Evolutionary conservation across 257 asterid genomes (phyloP).

Genomic region (Datura wrightii): DNA sequence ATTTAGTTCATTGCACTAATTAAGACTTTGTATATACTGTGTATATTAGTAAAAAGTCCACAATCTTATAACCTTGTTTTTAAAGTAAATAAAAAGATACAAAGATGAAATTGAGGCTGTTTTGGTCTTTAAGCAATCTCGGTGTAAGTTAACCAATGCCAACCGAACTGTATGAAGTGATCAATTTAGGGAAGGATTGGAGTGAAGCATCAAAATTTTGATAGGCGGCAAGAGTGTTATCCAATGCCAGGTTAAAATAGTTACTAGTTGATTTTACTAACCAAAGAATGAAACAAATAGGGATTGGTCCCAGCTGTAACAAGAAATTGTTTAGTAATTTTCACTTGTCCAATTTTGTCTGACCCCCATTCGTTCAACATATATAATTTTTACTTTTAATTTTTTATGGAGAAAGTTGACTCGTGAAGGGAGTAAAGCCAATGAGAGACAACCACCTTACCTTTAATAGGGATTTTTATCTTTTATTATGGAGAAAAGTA

Average conservation of each 20-base stretch:
- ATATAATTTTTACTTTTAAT: no score
- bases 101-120: background rate
- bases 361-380: no score
- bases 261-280: background rate
- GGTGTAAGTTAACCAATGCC: background rate
- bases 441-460: no score
- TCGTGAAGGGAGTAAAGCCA: no score
- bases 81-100: background rate
- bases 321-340: background rate
- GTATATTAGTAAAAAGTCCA: background rate
- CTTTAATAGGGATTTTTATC: no score
- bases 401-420: no score
- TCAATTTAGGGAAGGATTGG: no score
- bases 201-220: no score
- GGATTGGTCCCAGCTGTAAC: background rate
- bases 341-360: no score
- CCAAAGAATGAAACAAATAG: background rate
- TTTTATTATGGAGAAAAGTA: no score
- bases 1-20: conserved; percentile 21
- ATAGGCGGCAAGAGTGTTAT: background rate
- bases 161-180: no score
- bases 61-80: background rate
- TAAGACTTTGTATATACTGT: background rate
- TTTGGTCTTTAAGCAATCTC: background rate
- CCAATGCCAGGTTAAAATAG: no score